Evolutionary conservation across 768 basidiomycete genomes (phyloP).

Genomic region (Calocera cornea): DNA sequence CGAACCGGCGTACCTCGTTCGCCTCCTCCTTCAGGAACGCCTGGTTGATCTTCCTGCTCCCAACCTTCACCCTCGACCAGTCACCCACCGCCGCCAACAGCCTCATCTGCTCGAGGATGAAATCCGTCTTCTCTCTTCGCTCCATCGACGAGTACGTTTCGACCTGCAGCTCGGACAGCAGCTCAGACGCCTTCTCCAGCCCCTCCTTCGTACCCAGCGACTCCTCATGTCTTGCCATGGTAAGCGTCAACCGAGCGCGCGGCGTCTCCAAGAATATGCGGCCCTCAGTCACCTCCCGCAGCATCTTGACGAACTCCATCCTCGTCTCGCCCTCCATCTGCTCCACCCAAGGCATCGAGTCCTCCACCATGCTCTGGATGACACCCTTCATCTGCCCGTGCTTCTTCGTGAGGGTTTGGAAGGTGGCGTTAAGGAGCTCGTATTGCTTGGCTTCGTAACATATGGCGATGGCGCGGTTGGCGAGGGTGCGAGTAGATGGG

Average conservation of each 20-base stretch:
- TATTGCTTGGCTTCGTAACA: slow-evolving; percentile 61
- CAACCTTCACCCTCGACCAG: slow-evolving; percentile 86
- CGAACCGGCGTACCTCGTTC: slow-evolving; percentile 53
- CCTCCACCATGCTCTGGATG: slow-evolving; percentile 84
- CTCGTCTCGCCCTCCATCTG: slow-evolving; percentile 68
- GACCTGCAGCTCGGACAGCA: slow-evolving; percentile 89
- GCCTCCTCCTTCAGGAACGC: slow-evolving; percentile 77
- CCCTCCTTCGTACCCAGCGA: slow-evolving; percentile 44
- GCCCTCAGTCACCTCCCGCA: slow-evolving; percentile 87
- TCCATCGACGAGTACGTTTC: slow-evolving; percentile 99
- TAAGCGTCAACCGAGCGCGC: slow-evolving; percentile 81
- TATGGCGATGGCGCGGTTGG: slow-evolving; percentile 56
- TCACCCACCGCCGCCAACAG: slow-evolving; percentile 75
- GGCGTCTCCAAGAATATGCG: slow-evolving; percentile 96
- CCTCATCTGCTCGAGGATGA: slow-evolving; percentile 96
- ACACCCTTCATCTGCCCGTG: slow-evolving; percentile 91
- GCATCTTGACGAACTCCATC: slow-evolving; percentile 77
- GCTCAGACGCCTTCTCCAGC: slow-evolving; percentile 74
- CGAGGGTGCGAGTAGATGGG: slow-evolving; percentile 76
- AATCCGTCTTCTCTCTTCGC: slow-evolving; percentile 92
- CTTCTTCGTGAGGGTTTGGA: slow-evolving; percentile 72
- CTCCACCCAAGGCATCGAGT: slow-evolving; percentile 66
- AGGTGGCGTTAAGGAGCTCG: slow-evolving; percentile 48
- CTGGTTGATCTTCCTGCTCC: slow-evolving; percentile 87
- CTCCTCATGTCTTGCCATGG: slow-evolving; percentile 79